phyloP scores from a whole-genome alignment of 352 stramenopile genomes.

The Globisporangium iwayamae region DNA sequence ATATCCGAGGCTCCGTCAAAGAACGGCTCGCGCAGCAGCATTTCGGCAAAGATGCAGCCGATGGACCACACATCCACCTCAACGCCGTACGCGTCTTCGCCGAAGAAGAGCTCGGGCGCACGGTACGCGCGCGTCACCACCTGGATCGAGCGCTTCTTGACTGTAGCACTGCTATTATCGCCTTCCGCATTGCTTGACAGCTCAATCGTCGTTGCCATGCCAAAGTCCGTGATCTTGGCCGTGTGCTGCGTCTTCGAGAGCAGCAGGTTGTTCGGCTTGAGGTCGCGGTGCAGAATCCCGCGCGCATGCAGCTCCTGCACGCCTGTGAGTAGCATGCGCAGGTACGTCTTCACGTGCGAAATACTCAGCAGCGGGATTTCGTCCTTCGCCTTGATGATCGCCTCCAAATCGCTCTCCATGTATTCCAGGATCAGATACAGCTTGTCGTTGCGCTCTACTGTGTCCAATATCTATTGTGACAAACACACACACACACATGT shows the following conservation, averaged over 20 bases:
- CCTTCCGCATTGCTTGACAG: slow-evolving; percentile 11
- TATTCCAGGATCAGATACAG: slow-evolving; percentile 73
- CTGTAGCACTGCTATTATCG: slow-evolving; percentile 14
- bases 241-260: slow-evolving; percentile 35
- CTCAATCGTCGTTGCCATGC: slow-evolving; percentile 52
- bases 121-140: slow-evolving; percentile 75
- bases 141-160: slow-evolving; percentile 52
- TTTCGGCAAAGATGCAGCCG: slow-evolving; percentile 78
- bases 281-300: slow-evolving; percentile 67
- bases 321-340: slow-evolving; percentile 61
- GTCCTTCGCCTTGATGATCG: slow-evolving; percentile 40
- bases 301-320: slow-evolving; percentile 56
- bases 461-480: slow-evolving; percentile 40
- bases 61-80: slow-evolving; percentile 78
- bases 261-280: slow-evolving; percentile 84
- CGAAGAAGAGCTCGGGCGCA: slow-evolving; percentile 77
- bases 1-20: slow-evolving; percentile 76
- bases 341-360: slow-evolving; percentile 60
- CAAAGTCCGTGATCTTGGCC: slow-evolving; percentile 82
- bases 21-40: slow-evolving; percentile 55
- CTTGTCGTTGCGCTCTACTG: slow-evolving; percentile 56
- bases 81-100: slow-evolving; percentile 49
- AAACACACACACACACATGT: not conserved
- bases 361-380: slow-evolving; percentile 34
- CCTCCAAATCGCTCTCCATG: slow-evolving; percentile 79